Conservation (phyloP, 805 yeast species). For the Huiozyma naganishii region DNA sequence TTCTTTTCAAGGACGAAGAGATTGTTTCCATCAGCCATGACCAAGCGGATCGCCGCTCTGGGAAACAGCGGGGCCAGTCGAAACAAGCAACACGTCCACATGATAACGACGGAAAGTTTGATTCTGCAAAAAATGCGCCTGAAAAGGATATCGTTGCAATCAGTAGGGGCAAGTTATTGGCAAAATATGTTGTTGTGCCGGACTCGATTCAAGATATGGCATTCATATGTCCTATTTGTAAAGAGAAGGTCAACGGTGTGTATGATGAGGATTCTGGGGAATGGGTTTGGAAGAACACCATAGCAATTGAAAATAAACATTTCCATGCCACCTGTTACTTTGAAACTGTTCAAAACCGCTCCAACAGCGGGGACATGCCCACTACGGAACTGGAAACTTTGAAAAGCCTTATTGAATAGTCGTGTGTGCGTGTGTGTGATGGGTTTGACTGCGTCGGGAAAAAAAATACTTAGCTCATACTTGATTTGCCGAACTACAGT, state of each 20-base stretch:
- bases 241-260: slow-evolving; percentile 50
- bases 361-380: too few relatives aligned
- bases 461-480: too few relatives aligned
- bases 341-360: slow-evolving; percentile 36
- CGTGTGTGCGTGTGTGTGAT: too few relatives aligned
- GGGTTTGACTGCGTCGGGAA: too few relatives aligned
- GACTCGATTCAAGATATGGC: slow-evolving; percentile 47
- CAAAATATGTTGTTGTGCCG: slow-evolving; percentile 55
- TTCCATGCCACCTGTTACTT: slow-evolving; percentile 60
- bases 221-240: slow-evolving; percentile 58
- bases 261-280: slow-evolving; percentile 69
- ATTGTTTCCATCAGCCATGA: slow-evolving; percentile 31
- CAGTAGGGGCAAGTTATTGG: slow-evolving; percentile 27
- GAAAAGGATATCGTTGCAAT: slow-evolving; percentile 3
- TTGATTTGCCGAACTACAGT: too few relatives aligned
- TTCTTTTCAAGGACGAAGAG: slow-evolving; percentile 59
- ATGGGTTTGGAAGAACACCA: slow-evolving; percentile 72
- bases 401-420: too few relatives aligned
- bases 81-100: too few relatives aligned
- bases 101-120: background rate
- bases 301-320: slow-evolving; percentile 37
- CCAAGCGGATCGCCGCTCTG: background rate
- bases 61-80: background rate
- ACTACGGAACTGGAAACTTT: too few relatives aligned
- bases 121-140: background rate